Conservation (phyloP, 768 basidiomycete species). For the Hirschioporus abietinus region DNA sequence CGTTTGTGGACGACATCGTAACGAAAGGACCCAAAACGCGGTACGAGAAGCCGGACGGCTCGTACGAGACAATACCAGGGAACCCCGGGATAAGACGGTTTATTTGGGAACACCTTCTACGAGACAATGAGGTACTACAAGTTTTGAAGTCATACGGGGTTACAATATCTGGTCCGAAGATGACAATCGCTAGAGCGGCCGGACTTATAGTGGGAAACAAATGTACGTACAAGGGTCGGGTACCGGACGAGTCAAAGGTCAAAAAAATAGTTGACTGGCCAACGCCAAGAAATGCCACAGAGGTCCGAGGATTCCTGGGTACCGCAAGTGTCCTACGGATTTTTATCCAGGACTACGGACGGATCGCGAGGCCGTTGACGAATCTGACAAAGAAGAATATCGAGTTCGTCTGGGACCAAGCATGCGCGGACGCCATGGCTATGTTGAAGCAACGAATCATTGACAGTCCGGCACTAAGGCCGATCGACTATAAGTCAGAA, state of each 20-base stretch:
- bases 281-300: conserved; percentile 13
- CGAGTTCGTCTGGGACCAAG: conserved; percentile 14
- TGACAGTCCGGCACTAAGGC: conserved; percentile 13
- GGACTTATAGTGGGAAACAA: conserved; percentile 31
- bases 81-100: conserved; percentile 33
- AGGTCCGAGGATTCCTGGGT: conserved; percentile 23
- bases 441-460: conserved; percentile 16
- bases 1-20: conserved; percentile 36
- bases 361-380: conserved; percentile 15
- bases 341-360: conserved; percentile 20
- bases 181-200: conserved; percentile 22
- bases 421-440: conserved; percentile 13
- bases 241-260: conserved; percentile 22
- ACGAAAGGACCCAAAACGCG: conserved; percentile 28
- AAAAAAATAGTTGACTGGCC: conserved; percentile 24
- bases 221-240: conserved; percentile 29
- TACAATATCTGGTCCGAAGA: conserved; percentile 33
- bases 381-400: conserved; percentile 18
- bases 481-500: conserved; percentile 19
- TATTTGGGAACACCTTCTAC: conserved; percentile 33
- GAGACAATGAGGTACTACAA: conserved; percentile 32
- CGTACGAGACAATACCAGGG: conserved; percentile 28
- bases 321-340: conserved; percentile 17
- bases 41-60: conserved; percentile 25
- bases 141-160: conserved; percentile 30